These are phyloP conservation scores for Pleurotus sapidus DNA, from an alignment of 768 basidiomycete species.

Conservation along the genomic window DNA sequence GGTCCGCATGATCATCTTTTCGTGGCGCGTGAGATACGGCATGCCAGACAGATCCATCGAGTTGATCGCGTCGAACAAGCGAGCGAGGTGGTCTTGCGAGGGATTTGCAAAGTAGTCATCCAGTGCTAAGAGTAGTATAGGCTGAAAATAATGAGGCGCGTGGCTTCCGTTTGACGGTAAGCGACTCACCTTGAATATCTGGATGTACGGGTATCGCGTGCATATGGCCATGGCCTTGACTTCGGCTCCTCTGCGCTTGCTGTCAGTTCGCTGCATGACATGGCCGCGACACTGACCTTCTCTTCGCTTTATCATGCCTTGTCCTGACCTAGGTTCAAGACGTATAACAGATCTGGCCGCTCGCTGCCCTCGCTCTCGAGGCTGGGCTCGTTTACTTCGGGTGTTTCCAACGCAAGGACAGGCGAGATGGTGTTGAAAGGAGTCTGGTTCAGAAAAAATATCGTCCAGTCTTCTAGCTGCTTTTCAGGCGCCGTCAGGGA, in stretches of 20 bases:
- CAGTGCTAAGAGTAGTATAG: slow-evolving; percentile 88
- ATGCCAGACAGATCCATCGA: slow-evolving; percentile 82
- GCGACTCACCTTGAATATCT: slow-evolving; percentile 82
- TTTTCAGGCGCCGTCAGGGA: slow-evolving; percentile 98
- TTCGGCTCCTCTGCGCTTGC: slow-evolving; percentile 70
- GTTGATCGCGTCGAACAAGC: slow-evolving; percentile 91
- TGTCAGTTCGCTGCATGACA: slow-evolving; percentile 1
- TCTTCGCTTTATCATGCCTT: slow-evolving; percentile 79
- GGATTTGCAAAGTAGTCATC: slow-evolving; percentile 93
- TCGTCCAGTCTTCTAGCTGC: slow-evolving; percentile 95
- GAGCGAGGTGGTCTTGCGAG: slow-evolving; percentile 85
- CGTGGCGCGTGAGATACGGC: slow-evolving; percentile 73
- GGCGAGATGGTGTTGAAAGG: slow-evolving; percentile 84
- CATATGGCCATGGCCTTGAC: slow-evolving; percentile 95
- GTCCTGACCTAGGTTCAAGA: slow-evolving; percentile 89
- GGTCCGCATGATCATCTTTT: slow-evolving; percentile 86
- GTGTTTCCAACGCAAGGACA: slow-evolving; percentile 69
- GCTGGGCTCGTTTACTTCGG: slow-evolving; percentile 32
- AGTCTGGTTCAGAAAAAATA: slow-evolving; percentile 97
- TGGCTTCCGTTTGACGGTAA: not conserved
- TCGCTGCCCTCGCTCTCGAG: slow-evolving; percentile 34
- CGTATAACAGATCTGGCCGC: slow-evolving; percentile 69
- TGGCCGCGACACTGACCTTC: slow-evolving; percentile 51
- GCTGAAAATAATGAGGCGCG: slow-evolving; percentile 43
- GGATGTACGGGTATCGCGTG: slow-evolving; percentile 90